These are phyloP conservation scores for Penicillium occitanis DNA, from an alignment of 2,329 filamentous ascomycete genomes.

Conservation along the genomic window DNA sequence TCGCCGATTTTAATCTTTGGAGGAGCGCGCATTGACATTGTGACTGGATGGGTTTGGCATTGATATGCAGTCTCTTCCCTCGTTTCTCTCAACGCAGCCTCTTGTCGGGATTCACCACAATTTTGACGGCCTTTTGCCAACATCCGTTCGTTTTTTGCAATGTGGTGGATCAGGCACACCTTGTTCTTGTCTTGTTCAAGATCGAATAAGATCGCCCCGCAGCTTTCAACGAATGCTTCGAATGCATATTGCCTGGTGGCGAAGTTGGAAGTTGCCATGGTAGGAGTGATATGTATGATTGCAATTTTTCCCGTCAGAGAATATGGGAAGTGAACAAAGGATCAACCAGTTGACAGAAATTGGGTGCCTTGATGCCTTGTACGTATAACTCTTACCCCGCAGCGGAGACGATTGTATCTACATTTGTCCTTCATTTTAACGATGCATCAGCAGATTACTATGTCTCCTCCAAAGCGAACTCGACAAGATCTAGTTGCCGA, in stretches of 20 bases:
- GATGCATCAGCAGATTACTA: not conserved
- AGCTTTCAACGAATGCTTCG: not conserved
- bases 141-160: not conserved
- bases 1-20: not conserved
- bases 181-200: not conserved
- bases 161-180: not conserved
- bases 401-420: not conserved
- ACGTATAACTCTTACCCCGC: not conserved
- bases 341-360: not conserved
- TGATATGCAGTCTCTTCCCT: not conserved
- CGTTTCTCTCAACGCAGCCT: not conserved
- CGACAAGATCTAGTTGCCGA: not conserved
- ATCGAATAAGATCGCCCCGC: not conserved
- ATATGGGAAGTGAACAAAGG: not conserved
- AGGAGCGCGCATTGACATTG: not conserved
- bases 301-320: not conserved
- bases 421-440: no score
- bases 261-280: not conserved
- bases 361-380: not conserved
- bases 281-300: not conserved
- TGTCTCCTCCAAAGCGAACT: not conserved
- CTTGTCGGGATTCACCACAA: not conserved
- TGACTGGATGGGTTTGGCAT: no score
- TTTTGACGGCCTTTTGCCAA: not conserved
- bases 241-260: not conserved